A percentile compares a stretch with the other conserved stretches of the same genome.
Conservation (phyloP, 805 yeast genomes). For the Metschnikowia chrysomelidarum region DNA sequence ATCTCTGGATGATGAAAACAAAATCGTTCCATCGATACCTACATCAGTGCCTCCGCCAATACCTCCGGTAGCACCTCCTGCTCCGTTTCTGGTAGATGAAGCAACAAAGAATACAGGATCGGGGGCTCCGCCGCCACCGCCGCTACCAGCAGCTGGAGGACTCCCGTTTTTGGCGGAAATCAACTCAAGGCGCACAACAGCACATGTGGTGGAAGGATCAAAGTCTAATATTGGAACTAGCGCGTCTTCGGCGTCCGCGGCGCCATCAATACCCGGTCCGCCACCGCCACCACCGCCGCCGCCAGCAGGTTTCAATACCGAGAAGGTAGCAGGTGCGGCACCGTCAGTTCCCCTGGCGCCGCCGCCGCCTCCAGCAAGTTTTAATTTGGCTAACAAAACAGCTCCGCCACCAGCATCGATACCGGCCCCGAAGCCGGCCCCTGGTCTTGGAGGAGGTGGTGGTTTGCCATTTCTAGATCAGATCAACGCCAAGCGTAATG, state of each 20-base stretch:
- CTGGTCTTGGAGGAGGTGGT: no score
- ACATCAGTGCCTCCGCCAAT: conserved; percentile 10
- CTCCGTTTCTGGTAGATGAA: conserved; percentile 7
- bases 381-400: conserved; percentile 21
- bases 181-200: conserved; percentile 14
- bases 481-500: conserved; percentile 49
- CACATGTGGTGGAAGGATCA: conserved; percentile 7
- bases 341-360: conserved; percentile 11
- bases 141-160: conserved; percentile 12
- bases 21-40: conserved; percentile 14
- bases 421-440: conserved; percentile 21
- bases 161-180: conserved; percentile 20
- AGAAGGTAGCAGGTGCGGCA: no score
- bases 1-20: conserved; percentile 14
- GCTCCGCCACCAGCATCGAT: conserved; percentile 7
- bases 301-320: conserved; percentile 17
- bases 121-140: conserved; percentile 14
- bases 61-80: conserved; percentile 18
- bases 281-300: conserved; percentile 21
- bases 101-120: conserved; percentile 4
- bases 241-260: conserved; percentile 11
- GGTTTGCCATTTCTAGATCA: conserved; percentile 51
- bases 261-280: conserved; percentile 19
- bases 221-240: background rate
- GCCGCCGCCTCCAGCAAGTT: conserved; percentile 25